Evolutionary conservation across 371 early-diverging fungal genomes (phyloP), one percentile per base, ranked within the genome.

Genomic region (Rhizopus delemar): DNA sequence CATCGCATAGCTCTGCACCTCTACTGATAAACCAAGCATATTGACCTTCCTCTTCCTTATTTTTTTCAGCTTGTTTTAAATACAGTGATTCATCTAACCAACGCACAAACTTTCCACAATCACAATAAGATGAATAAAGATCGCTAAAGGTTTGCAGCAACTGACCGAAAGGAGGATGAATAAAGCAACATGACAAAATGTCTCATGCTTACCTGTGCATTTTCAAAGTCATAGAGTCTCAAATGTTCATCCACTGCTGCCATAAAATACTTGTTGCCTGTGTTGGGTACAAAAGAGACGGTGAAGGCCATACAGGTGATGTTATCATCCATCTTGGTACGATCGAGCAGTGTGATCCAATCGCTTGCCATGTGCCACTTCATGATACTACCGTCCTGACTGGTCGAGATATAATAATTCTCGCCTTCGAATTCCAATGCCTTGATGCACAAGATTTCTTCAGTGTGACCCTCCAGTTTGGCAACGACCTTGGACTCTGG

Each of bases 261-360:
- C 34, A 93, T 59, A 70, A 96, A 94, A 75, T 89, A 94, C 56
- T 86, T 88, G 75, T 96, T 95, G 36, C 94, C 96, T 0, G 92
- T 90, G 60, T 92, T 84, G 3, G 96, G 96, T n/a, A 94, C 73
- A 73, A 95, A 95, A 1, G 93, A 90, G 3, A 93, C 88, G 0
- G 90, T 92, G 74, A 96, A 96, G 5, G 93, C 95, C 94, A 96
- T 96, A 73, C 94, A 95, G 0, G 94, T 94, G 11, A 88, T 75
- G 11, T 90, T 90, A 50, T 96, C 95, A 31, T 73, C 74, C 83
- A 96, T 86, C 49, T 76, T 76, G 4, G 71, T 86, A 36, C 81
- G 69, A 7, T 77, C 75, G 28, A 84, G 32, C 16, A 90, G 66
- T 32, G 84, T 83, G 12, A 69, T 75, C 94, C 93, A 93, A 70